Evolutionary conservation across 2,329 filamentous ascomycete genomes (phyloP).

Genomic region (Aspergillus udagawae): DNA sequence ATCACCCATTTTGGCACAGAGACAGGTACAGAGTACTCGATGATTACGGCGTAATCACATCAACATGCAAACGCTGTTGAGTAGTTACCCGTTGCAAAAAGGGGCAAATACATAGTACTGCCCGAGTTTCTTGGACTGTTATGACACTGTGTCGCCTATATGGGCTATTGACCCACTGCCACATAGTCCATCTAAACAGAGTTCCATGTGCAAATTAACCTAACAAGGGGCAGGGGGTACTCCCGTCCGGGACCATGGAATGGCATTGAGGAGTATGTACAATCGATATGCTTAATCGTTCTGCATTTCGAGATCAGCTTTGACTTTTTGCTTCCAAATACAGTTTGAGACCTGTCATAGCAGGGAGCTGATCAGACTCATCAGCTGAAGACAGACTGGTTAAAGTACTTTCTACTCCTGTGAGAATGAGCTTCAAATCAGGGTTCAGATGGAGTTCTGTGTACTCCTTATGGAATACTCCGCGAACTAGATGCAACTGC

Average conservation of each 20-base stretch:
- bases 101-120: background rate
- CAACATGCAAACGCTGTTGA: too few relatives aligned
- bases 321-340: background rate
- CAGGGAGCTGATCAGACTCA: background rate
- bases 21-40: background rate
- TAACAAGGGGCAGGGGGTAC: background rate
- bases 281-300: slow-evolving; percentile 5
- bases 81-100: background rate
- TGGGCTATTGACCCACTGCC: background rate
- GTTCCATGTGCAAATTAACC: background rate
- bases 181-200: background rate
- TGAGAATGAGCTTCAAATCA: background rate
- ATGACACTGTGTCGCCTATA: background rate
- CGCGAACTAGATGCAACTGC: background rate
- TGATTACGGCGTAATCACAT: too few relatives aligned
- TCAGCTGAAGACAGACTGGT: background rate
- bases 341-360: background rate
- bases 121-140: too few relatives aligned
- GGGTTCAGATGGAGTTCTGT: too few relatives aligned
- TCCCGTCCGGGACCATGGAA: slow-evolving; percentile 1
- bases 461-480: too few relatives aligned
- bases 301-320: background rate
- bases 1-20: background rate
- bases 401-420: background rate
- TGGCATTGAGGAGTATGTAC: background rate